Base-by-base conservation (phyloP, 2,329 filamentous ascomycete species). In the Pseudonectria buxi region DNA sequence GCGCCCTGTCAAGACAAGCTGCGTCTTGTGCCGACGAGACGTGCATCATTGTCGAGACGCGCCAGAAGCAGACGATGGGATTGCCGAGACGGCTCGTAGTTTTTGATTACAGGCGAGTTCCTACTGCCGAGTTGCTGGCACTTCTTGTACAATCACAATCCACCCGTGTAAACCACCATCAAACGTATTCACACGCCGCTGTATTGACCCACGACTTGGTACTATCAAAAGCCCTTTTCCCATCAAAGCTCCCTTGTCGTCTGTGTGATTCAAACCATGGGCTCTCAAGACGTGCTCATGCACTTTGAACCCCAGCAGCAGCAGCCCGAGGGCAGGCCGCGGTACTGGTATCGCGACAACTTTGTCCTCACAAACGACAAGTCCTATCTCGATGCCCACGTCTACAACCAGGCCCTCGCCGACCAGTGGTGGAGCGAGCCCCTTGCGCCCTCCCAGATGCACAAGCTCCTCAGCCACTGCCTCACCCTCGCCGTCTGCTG, bases 281-380 rank as follows among this genome's bases (percentile, higher is more conserved):
- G 50, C 31, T 53, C 50, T 14, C 48, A 45, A 34, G 50, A 51
- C 26, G 45, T 44, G 26, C 14, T 47, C 24, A 45, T 45, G 26
- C 50, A 22, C 5, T 22, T 22, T 22, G 18, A 22, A 22, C 18
- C 47, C 27, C 43, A 41, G 28, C 26, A 28, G 29, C 27, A 53
- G 30, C 42, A 50, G 37, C 45, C 53, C n/a, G 59, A 62, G 36
- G 59, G 55, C 40, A 40, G 43, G 28, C 53, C 58, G 16, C 54
- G 53, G 39, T 67, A 62, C 41, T 76, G 73, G 73, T 68, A 67
- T 45, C 64, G 65, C 28, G 67, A 70, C 44, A 64, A 68, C 37
- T 81, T 76, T 55, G 59, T 79, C 46, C 63, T 81, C 56, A 82
- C 78, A 18, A 81, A 76, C 26, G 71, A 82, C 50, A 69, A 68